Evolutionary conservation across 2,329 filamentous ascomycete genomes (phyloP), one percentile per base, ranked within the genome.

Genomic region (Hypoxylon sp.): DNA sequence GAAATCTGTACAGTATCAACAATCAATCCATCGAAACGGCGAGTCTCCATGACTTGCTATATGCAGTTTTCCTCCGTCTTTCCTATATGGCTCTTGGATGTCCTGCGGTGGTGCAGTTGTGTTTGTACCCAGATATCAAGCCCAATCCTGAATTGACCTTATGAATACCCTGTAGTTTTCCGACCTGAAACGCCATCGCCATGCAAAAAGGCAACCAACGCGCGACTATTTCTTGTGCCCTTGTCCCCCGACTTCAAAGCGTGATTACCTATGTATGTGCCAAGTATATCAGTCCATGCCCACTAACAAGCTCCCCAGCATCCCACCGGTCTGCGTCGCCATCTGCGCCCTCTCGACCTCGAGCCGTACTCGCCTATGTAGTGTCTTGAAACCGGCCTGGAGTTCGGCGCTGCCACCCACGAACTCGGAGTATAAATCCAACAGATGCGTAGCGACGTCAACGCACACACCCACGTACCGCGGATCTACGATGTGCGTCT

Each of bases 371-470:
- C 90, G 85, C 50, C 86, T 83, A 77, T 92, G 89, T 70, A 98
- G 83, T 53, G 84, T 85, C 73, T 88, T 86, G 75, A 98, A 90
- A 53, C 90, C 85, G 54, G 85, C 85, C 68, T 93, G 90, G 62
- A 98, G 87, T 78, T 92, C 90, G 5, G 88, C 85, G 37, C 91
- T 94, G 54, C 90, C 89, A 1, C 89, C 92, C 24, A 94, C 85
- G 73, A 94, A 92, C 77, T 93, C 91, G 31, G 92, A 90, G 79
- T 98, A 99, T 39, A 98, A 83, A 76, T 99, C 95, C 19, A 98
- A 83, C 37, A 98, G 84, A 65, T 94, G 86, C 75, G 97, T 87
- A 14, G 91, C 91, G 22, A 96, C 89, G 79, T 98, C 95, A 24
- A 94, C 92, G 76, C 93, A 94, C 35, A 97, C 83, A 67, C 87